These are phyloP conservation scores for Hippophae gyantsensis DNA, from an alignment of 306 rosid species.

Conservation along the genomic window DNA sequence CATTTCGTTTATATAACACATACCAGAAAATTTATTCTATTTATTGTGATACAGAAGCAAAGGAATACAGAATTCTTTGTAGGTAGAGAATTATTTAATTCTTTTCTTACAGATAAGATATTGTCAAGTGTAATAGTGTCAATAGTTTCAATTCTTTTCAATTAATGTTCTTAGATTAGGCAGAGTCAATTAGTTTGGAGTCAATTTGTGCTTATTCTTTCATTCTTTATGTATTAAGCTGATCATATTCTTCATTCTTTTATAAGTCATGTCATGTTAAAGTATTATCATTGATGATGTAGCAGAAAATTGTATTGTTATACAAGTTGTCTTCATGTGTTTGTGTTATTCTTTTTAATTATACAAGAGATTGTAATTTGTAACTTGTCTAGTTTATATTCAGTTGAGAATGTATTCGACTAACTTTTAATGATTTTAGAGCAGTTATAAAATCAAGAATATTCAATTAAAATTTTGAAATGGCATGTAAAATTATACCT, in stretches of 20 bases:
- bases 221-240: slow-evolving; percentile 40
- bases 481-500: no score
- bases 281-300: background rate
- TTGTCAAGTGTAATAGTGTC: background rate
- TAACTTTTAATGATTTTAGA: no score
- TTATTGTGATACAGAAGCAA: slow-evolving; percentile 22
- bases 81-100: slow-evolving; percentile 63
- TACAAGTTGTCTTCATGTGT: no score
- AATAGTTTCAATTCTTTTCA: slow-evolving; percentile 19
- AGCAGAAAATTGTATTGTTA: no score
- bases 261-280: slow-evolving; percentile 6
- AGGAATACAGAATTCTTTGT: slow-evolving; percentile 51
- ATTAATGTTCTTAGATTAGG: slow-evolving; percentile 16
- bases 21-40: background rate
- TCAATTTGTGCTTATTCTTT: slow-evolving; percentile 42
- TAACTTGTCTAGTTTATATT: no score
- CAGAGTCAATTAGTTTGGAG: slow-evolving; percentile 20
- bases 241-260: slow-evolving; percentile 27
- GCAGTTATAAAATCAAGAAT: no score
- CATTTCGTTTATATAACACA: slow-evolving; percentile 7
- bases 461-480: no score
- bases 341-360: no score
- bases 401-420: no score
- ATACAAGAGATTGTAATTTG: no score
- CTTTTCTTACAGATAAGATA: slow-evolving; percentile 66